phyloP scores from a whole-genome alignment of 495 filamentous ascomycete genomes.

The Bombardia bombarda region DNA sequence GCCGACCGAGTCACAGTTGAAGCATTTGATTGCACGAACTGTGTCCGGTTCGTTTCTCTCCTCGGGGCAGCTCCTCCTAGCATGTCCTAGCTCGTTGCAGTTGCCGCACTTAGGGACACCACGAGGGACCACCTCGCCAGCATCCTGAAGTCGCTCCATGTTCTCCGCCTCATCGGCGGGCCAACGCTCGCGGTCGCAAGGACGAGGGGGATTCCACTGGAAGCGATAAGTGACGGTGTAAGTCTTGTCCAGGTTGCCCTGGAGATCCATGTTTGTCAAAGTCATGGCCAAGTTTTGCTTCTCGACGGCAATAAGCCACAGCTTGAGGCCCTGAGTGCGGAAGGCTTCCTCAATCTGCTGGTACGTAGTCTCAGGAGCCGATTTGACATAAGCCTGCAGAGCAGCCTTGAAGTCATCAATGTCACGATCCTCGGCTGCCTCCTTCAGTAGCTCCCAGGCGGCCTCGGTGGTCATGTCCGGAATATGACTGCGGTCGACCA shows the following conservation, averaged over 20 bases:
- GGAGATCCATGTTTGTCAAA: conserved; percentile 72
- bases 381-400: conserved; percentile 67
- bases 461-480: conserved; percentile 51
- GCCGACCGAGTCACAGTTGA: conserved; percentile 62
- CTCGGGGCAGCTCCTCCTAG: conserved; percentile 55
- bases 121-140: conserved; percentile 61
- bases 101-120: conserved; percentile 60
- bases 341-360: conserved; percentile 66
- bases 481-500: conserved; percentile 55
- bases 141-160: conserved; percentile 60
- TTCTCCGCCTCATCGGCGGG: conserved; percentile 62
- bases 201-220: conserved; percentile 54
- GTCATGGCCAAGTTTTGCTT: conserved; percentile 48
- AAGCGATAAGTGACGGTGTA: conserved; percentile 67
- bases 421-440: conserved; percentile 56
- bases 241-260: conserved; percentile 69
- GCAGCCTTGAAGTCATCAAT: conserved; percentile 68
- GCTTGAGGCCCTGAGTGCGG: conserved; percentile 49
- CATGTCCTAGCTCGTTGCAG: conserved; percentile 71
- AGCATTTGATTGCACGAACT: conserved; percentile 54
- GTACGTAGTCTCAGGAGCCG: conserved; percentile 57
- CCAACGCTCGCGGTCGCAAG: conserved; percentile 52
- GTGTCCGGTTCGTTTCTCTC: conserved; percentile 44
- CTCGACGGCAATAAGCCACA: conserved; percentile 74
- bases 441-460: conserved; percentile 61